Conservation (phyloP, 108 stramenopile genomes). For the Pseudonitzschia multistriata region DNA sequence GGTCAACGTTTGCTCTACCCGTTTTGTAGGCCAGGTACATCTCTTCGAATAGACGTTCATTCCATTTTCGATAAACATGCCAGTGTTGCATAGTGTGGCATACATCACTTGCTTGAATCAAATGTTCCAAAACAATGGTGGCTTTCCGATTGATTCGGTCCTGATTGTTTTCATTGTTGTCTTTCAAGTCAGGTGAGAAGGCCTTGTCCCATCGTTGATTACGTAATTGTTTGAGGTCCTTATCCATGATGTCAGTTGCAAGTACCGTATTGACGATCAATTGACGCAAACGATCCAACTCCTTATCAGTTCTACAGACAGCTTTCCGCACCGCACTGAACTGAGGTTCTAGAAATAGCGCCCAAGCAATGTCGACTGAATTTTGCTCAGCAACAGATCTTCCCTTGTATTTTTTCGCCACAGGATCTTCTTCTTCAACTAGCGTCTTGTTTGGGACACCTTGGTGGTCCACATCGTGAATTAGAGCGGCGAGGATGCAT, state of each 20-base stretch:
- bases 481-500: constrained; percentile 45
- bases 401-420: constrained; percentile 27
- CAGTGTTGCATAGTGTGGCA: constrained; percentile 19
- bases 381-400: constrained; percentile 43
- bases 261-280: constrained; percentile 38
- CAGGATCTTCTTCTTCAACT: constrained; percentile 25
- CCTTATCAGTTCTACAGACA: constrained; percentile 26
- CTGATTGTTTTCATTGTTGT: background rate
- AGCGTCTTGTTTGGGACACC: constrained; percentile 53
- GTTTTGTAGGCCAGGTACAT: constrained; percentile 14
- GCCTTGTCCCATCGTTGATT: constrained; percentile 43
- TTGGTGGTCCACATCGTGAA: constrained; percentile 53
- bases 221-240: constrained; percentile 23
- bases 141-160: constrained; percentile 10
- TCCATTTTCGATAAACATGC: constrained; percentile 20
- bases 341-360: constrained; percentile 29
- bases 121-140: constrained; percentile 18
- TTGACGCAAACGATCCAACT: constrained; percentile 32
- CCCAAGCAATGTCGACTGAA: constrained; percentile 35
- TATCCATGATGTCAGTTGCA: constrained; percentile 39
- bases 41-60: constrained; percentile 14
- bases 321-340: constrained; percentile 20
- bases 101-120: constrained; percentile 18
- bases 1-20: constrained; percentile 11
- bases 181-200: constrained; percentile 5